Evolutionary conservation across 345 rosid genomes (phyloP), one percentile per base, ranked within the genome.

Genomic region (Linum tenue): DNA sequence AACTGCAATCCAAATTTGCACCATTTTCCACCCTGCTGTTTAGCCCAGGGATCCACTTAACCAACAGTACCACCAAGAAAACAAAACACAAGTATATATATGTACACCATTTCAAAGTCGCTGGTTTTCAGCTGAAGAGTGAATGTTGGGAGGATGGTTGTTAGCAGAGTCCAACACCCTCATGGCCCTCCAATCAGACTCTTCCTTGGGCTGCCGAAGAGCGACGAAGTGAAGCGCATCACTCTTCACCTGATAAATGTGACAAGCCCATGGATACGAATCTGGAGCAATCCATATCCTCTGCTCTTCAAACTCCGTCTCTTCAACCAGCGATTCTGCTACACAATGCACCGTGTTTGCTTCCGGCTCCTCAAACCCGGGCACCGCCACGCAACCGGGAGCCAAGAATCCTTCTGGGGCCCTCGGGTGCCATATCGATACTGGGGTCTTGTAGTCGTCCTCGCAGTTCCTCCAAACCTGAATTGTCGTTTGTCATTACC

Each of bases 381-480:
- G 80, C 6, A 88, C 82, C 7, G 91, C 95, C 57, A 90, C 81
- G 64, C 92, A 86, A 57, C 96, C 96, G 39, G 82, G 86, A 62
- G 96, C 75, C 5, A 79, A 75, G 16, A 68, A 90, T 57, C 96
- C 99, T 44, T 90, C 92, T 0, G 97, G 92, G 44, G 99, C 92
- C 40, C 96, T 81, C 17, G 99, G 97, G 71, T 77, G 94, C 99
- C 99, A 94, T 60, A 90, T 84, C 7, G 99, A 86, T 44, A 94
- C 80, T 8, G 88, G 83, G 69, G 56, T 43, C 56, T 67, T 69
- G 77, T 90, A 94, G 74, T 90, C 95, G 57, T 85, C 97, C 60
- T 60, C 40, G 70, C 96, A 94, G 77, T 90, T 90, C 76, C 99
- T 88, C 99, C 99, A 94, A 5, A 88, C 97, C 96, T 92, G 82